Evolutionary conservation across 169 alveolate species (phyloP).

Genomic region (Theileria luwenshuni): DNA sequence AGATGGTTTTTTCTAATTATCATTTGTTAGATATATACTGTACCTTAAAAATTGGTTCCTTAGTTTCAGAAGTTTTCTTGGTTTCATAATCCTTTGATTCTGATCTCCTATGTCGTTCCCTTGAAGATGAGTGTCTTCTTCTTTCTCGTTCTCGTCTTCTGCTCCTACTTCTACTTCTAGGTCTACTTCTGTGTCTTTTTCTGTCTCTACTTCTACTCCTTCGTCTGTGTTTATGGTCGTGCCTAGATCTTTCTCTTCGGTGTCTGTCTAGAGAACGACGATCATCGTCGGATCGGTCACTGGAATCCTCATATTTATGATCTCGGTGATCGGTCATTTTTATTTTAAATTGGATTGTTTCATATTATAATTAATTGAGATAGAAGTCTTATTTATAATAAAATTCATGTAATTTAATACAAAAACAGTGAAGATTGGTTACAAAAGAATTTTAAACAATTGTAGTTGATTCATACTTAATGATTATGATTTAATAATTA

Average conservation of each 20-base stretch:
- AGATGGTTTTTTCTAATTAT: conserved; percentile 3
- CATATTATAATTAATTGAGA: too few relatives aligned
- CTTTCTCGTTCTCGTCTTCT: neutral
- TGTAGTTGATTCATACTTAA: too few relatives aligned
- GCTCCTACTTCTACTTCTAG: conserved; percentile 21
- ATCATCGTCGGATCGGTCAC: conserved; percentile 21
- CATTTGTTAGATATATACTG: neutral
- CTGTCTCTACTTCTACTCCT: conserved; percentile 17
- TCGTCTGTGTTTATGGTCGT: neutral
- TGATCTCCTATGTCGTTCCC: neutral
- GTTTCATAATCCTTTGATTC: conserved; percentile 20
- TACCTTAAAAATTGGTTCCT: neutral
- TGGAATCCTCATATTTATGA: neutral
- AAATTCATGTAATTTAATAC: neutral
- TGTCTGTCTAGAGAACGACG: neutral
- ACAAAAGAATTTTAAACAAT: too few relatives aligned
- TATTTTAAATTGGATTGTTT: too few relatives aligned
- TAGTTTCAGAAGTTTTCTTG: neutral
- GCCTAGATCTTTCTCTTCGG: neutral
- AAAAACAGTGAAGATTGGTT: too few relatives aligned
- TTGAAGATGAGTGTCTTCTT: neutral
- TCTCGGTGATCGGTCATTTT: conserved; percentile 4
- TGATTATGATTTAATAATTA: too few relatives aligned
- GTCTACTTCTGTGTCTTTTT: conserved; percentile 5
- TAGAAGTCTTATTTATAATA: too few relatives aligned